Evolutionary conservation across 2,329 filamentous ascomycete genomes (phyloP).

Genomic region (Fusarium humuli): DNA sequence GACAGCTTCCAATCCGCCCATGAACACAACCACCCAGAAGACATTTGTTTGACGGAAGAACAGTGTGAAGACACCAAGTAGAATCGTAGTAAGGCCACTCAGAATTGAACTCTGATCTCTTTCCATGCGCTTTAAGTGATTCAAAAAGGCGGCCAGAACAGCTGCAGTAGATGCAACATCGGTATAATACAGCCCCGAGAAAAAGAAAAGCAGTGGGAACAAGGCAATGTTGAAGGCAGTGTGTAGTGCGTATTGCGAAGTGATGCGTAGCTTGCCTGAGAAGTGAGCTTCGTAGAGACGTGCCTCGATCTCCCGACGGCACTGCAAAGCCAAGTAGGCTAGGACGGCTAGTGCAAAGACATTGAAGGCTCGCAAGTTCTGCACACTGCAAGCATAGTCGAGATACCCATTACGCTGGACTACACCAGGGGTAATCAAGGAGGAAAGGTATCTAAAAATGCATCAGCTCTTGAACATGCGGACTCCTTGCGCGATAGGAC

Average conservation of each 20-base stretch:
- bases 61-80: constrained; percentile 74
- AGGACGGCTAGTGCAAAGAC: constrained; percentile 55
- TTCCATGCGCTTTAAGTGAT: constrained; percentile 62
- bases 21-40: constrained; percentile 89
- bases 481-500: constrained; percentile 30
- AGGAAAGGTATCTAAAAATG: constrained; percentile 59
- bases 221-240: constrained; percentile 82
- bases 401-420: constrained; percentile 24
- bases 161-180: constrained; percentile 84
- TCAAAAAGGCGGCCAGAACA: constrained; percentile 76
- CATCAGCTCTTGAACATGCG: constrained; percentile 10
- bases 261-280: constrained; percentile 24
- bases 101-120: constrained; percentile 47
- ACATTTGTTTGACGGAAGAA: constrained; percentile 94
- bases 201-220: constrained; percentile 95
- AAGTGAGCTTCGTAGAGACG: constrained; percentile 50
- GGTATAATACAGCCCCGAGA: constrained; percentile 94
- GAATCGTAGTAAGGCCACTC: constrained; percentile 59
- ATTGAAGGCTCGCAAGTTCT: constrained; percentile 62
- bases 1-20: constrained; percentile 71
- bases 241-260: constrained; percentile 63
- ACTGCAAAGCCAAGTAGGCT: constrained; percentile 60
- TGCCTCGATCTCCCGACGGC: constrained; percentile 64
- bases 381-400: constrained; percentile 44
- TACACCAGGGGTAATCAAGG: constrained; percentile 47